These are phyloP conservation scores for Suhomyces sp. DNA, from an alignment of 805 yeast genomes.

Conservation along the genomic window DNA sequence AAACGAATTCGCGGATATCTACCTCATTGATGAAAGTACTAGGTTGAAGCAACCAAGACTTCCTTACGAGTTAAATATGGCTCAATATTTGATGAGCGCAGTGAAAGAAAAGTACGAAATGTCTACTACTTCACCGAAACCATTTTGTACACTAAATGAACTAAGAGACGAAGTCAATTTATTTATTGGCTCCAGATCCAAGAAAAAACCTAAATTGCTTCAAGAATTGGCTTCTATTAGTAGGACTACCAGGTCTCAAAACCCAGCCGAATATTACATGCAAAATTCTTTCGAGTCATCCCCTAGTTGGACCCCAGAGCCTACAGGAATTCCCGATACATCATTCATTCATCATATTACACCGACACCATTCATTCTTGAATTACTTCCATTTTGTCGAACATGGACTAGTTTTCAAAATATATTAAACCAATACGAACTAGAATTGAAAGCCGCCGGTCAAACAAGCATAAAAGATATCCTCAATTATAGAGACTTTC, in stretches of 20 bases:
- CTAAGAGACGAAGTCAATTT: slow-evolving; percentile 11
- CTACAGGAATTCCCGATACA: slow-evolving; percentile 33
- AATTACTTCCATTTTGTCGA: slow-evolving; percentile 33
- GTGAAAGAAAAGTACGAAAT: slow-evolving; percentile 1
- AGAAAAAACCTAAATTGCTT: slow-evolving; percentile 29
- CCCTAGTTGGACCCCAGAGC: slow-evolving; percentile 15
- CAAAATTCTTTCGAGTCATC: neutral
- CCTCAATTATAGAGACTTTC: slow-evolving; percentile 38
- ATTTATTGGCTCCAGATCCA: slow-evolving; percentile 36
- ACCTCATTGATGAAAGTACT: slow-evolving; percentile 32
- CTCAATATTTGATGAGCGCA: slow-evolving; percentile 15
- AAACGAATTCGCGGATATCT: slow-evolving; percentile 39
- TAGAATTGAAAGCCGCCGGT: slow-evolving; percentile 11
- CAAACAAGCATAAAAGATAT: slow-evolving; percentile 24
- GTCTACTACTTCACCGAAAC: neutral
- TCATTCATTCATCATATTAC: slow-evolving; percentile 29
- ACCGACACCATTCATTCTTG: slow-evolving; percentile 26
- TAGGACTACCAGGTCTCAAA: slow-evolving; percentile 20
- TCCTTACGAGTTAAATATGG: slow-evolving; percentile 41
- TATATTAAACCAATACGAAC: slow-evolving; percentile 23
- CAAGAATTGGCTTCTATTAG: slow-evolving; percentile 21
- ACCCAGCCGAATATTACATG: neutral
- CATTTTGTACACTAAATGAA: slow-evolving; percentile 9
- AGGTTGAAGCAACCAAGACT: slow-evolving; percentile 26
- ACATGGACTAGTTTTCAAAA: slow-evolving; percentile 36